Evolutionary conservation across 179 eudicot genomes (phyloP), one percentile per base, ranked within the genome.

Genomic region (Monotropa hypopitys): DNA sequence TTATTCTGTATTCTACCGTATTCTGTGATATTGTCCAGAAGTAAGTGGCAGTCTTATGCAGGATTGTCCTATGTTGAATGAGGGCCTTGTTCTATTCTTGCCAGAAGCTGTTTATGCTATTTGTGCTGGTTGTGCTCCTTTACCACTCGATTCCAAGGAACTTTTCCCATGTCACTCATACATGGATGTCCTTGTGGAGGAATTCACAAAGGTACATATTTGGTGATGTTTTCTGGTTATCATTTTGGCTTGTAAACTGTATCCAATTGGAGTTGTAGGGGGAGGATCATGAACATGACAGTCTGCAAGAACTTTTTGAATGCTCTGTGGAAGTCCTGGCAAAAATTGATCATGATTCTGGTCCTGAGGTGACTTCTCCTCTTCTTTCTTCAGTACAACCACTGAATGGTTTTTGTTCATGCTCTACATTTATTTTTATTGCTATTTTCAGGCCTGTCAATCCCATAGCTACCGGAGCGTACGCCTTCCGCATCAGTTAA

Each of bases 71-170:
- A 75, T 81, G 69, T 84, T 93, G 85, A 88, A 93, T 84, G 89
- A 88, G 82, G 87, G 78, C 54, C 66, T 90, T 78, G 88, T 86
- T 63, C 74, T 81, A 72, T 57, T 87, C 83, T 77, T 95, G 76
- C 99, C 99, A 62, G 90, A 91, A 57, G 96, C 98, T 80, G 75
- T 86, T 70, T 91, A 77, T 82, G 93, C 97, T 56, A 89, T 95
- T 72, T 91, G 87, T 84, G 82, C 84, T 80, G 99, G 99, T 74
- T 83, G 85, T 85, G 74, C 86, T 77, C 77, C 85, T 80, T 80
- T 88, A 45, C 81, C 82, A 35, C 74, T 77, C 67, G 77, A 82
- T 79, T 79, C 42, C 71, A 77, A 76, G 76, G 81, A 75, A 81
- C 56, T 75, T 79, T 74, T 78, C 71, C 76, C 73, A 35, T 74